Evolutionary conservation across 106 monocot genomes (phyloP), one percentile per base, ranked within the genome.

Genomic region (Triglochin maritima): DNA sequence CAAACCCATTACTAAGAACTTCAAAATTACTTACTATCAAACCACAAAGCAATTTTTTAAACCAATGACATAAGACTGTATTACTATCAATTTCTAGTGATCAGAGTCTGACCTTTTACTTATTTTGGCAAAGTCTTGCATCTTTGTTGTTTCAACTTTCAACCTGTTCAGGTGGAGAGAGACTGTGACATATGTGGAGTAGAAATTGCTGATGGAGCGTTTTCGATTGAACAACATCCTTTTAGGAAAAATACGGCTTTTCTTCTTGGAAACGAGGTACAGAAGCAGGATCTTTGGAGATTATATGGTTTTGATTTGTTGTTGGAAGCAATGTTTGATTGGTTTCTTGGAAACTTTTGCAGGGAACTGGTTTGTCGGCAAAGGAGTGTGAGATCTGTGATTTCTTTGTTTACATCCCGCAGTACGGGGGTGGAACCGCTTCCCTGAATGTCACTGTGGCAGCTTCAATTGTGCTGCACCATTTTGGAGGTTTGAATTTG

Each of bases 381-480:
- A 90, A 82, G 69, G 91, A 98, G 64, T 86, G 78, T 0, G 91
- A 88, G 54, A 84, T 98, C 50, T 98, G 96, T 57, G 91, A 98
- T 55, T 91, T 91, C 78, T 98, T 98, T 52, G 86, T 98, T 13
- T 98, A 98, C 64, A 98, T 91, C 16, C 88, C 91, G 2, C 91
- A 98, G 72, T 98, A 98, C 49, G 96, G 96, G 13, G 67, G 78
- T 68, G 96, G 96, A n/a, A 98, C 96, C 5, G 96, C 96, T 12
- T 96, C 96, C 4, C 77, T 91, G 15, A 96, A 96, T 74, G 96
- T 96, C 59, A 96, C 96, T 0, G 90, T 96, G 9, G 96, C 96
- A 9, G 96, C 96, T 1, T 91, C 96, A 8, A 98, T 98, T 9
- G 82, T 88, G 7, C 71, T 98, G 17, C 96, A 98, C 64, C 95